These are phyloP conservation scores for Odontarrhena argentea DNA, from an alignment of 345 rosid genomes.

Conservation along the genomic window DNA sequence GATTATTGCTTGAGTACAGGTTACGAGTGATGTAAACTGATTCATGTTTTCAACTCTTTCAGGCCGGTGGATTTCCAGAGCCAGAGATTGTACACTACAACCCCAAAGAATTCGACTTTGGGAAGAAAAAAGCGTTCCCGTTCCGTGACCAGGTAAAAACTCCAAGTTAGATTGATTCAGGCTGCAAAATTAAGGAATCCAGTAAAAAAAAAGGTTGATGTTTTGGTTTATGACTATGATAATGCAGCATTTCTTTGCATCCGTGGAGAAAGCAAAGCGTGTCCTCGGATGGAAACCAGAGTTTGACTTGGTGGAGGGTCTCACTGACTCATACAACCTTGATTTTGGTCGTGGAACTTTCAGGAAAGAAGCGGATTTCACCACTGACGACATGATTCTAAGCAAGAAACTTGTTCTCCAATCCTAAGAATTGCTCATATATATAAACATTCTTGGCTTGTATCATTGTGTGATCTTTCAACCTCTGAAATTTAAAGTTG, in stretches of 20 bases:
- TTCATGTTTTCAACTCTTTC: constrained; percentile 21
- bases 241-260: constrained; percentile 95
- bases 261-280: constrained; percentile 87
- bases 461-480: constrained; percentile 8
- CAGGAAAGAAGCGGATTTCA: constrained; percentile 90
- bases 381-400: constrained; percentile 85
- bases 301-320: constrained; percentile 86
- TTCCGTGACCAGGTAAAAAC: constrained; percentile 89
- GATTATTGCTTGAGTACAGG: constrained; percentile 6
- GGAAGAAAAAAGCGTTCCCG: constrained; percentile 97
- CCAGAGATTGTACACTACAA: constrained; percentile 86
- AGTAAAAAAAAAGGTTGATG: background rate
- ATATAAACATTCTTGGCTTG: constrained; percentile 26
- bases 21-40: constrained; percentile 3
- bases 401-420: constrained; percentile 79
- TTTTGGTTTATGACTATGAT: constrained; percentile 9
- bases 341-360: constrained; percentile 89
- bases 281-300: constrained; percentile 81
- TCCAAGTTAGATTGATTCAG: constrained; percentile 11
- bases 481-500: background rate
- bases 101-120: constrained; percentile 91
- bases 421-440: constrained; percentile 42
- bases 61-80: constrained; percentile 98
- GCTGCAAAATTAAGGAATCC: background rate
- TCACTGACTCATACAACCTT: constrained; percentile 86